Conservation (phyloP, 306 rosid species). For the Myrica gale region DNA sequence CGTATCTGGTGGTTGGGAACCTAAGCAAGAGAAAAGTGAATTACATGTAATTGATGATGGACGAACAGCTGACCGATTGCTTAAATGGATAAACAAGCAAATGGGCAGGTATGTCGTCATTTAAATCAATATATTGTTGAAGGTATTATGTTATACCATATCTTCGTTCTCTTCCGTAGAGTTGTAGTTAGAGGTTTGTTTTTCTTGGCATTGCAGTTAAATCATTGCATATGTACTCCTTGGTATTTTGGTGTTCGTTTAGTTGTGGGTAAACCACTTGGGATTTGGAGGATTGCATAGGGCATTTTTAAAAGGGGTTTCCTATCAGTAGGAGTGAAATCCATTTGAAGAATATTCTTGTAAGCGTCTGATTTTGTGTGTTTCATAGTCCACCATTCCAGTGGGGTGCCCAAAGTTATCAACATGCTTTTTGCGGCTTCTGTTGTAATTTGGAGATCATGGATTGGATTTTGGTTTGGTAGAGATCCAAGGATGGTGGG, state of each 20-base stretch:
- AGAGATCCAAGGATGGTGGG: too few species aligned
- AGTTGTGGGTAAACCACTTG: too few species aligned
- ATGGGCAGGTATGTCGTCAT: conserved; percentile 65
- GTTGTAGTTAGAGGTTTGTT: neutral
- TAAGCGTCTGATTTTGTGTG: neutral
- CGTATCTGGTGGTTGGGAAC: conserved; percentile 72
- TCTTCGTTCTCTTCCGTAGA: too few species aligned
- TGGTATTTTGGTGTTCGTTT: too few species aligned
- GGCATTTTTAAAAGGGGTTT: neutral
- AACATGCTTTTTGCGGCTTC: neutral
- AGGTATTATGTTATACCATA: conserved; percentile 7
- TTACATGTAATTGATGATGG: conserved; percentile 56
- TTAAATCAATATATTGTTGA: conserved; percentile 23
- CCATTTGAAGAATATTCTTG: neutral
- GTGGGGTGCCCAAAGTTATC: neutral
- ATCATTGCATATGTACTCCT: neutral
- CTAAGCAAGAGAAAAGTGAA: conserved; percentile 68
- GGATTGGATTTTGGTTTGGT: neutral
- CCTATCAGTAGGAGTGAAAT: neutral
- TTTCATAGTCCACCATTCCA: neutral
- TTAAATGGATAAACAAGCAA: conserved; percentile 85
- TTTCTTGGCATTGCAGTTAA: neutral
- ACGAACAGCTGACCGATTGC: conserved; percentile 77
- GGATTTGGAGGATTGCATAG: neutral
- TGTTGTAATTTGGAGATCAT: neutral